Conservation (phyloP, 129 eudicot genomes). For the Lonicera japonica region DNA sequence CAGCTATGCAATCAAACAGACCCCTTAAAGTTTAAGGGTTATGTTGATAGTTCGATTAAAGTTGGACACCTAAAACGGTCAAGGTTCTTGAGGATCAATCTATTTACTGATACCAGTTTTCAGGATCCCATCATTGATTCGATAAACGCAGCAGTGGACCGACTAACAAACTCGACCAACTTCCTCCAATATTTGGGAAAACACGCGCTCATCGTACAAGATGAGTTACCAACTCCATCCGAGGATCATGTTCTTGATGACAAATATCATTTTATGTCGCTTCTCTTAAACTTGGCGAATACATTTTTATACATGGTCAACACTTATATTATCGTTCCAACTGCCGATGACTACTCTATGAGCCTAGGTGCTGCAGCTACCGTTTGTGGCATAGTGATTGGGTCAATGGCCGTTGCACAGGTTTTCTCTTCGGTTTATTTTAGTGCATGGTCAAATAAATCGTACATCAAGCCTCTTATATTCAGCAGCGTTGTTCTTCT, state of each 20-base stretch:
- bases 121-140: slow-evolving; percentile 53
- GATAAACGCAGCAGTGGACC: slow-evolving; percentile 43
- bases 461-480: slow-evolving; percentile 44
- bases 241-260: slow-evolving; percentile 26
- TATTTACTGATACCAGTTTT: slow-evolving; percentile 13
- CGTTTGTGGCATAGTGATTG: slow-evolving; percentile 57
- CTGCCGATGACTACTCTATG: slow-evolving; percentile 51
- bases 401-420: slow-evolving; percentile 67
- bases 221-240: slow-evolving; percentile 37
- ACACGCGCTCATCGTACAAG: slow-evolving; percentile 50
- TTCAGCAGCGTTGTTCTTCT: slow-evolving; percentile 56
- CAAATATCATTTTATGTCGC: slow-evolving; percentile 45
- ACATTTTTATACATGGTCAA: slow-evolving; percentile 61
- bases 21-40: too few relatives aligned
- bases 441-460: slow-evolving; percentile 65
- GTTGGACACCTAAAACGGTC: too few relatives aligned
- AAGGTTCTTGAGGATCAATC: neutral
- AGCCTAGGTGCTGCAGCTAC: slow-evolving; percentile 70
- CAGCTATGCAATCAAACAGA: too few relatives aligned
- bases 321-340: slow-evolving; percentile 54
- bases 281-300: slow-evolving; percentile 44
- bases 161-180: slow-evolving; percentile 48
- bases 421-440: slow-evolving; percentile 57
- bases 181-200: slow-evolving; percentile 52
- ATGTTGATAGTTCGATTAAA: too few relatives aligned